A percentile compares a stretch with the other conserved stretches of the same genome.
Conservation (phyloP, 2,329 filamentous ascomycete species). For the Epichloe bromicola region DNA sequence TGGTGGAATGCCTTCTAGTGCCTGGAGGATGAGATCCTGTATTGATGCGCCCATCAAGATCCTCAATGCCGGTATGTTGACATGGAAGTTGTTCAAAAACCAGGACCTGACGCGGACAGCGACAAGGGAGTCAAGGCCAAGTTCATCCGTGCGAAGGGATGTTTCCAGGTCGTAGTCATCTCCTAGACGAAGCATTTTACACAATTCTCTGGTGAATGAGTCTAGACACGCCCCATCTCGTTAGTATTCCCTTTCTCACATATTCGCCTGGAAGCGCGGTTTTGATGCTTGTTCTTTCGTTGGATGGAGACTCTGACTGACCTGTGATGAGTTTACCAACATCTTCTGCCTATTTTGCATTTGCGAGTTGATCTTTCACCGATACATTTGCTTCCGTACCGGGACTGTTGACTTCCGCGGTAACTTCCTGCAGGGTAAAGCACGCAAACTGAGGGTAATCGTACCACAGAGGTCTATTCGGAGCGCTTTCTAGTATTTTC, state of each 20-base stretch:
- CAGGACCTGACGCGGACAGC: constrained; percentile 31
- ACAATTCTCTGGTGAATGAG: background rate
- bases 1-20: background rate
- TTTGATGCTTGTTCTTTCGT: background rate
- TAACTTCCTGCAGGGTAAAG: background rate
- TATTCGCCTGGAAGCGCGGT: too few relatives aligned
- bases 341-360: background rate
- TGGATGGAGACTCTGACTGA: background rate
- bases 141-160: constrained; percentile 2
- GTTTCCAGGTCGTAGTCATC: background rate
- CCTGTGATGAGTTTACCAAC: background rate
- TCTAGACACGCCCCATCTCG: background rate
- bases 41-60: constrained; percentile 11
- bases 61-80: constrained; percentile 34
- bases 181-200: background rate
- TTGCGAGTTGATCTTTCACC: background rate
- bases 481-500: background rate
- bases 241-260: background rate
- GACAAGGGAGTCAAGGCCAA: constrained; percentile 19
- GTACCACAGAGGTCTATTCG: background rate
- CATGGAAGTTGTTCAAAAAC: constrained; percentile 30
- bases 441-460: background rate
- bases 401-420: background rate
- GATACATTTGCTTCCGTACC: background rate
- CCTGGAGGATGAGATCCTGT: constrained; percentile 5